These are phyloP conservation scores for Marasmius oreades DNA, from an alignment of 1,284 basidiomycete species.

Conservation along the genomic window DNA sequence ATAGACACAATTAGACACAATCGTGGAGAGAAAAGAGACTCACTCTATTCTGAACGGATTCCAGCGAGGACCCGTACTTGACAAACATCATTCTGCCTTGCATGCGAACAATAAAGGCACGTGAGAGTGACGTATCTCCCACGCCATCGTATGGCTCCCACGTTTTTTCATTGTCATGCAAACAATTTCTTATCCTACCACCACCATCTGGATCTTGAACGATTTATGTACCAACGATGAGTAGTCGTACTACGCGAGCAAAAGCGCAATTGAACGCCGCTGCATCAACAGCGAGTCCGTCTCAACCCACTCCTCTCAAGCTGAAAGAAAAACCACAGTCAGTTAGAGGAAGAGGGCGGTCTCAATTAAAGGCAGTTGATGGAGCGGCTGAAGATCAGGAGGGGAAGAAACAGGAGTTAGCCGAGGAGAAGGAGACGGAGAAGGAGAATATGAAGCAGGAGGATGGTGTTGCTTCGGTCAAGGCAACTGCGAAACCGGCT, in stretches of 20 bases:
- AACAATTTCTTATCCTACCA: neutral
- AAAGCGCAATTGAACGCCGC: slow-evolving; percentile 15
- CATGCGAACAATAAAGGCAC: too few species aligned
- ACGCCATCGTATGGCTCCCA: neutral
- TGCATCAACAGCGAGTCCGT: slow-evolving; percentile 7
- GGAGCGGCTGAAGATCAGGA: neutral
- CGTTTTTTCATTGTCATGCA: neutral
- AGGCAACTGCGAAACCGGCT: slow-evolving; percentile 2
- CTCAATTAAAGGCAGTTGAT: neutral
- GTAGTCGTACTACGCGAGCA: slow-evolving; percentile 36
- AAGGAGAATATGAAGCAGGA: slow-evolving; percentile 17
- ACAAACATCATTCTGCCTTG: too few species aligned
- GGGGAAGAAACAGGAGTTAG: slow-evolving; percentile 10
- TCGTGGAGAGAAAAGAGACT: too few species aligned
- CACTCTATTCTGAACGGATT: too few species aligned
- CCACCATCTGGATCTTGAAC: slow-evolving; percentile 1
- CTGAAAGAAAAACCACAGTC: neutral
- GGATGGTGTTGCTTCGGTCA: slow-evolving; percentile 5
- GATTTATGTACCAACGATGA: slow-evolving; percentile 31
- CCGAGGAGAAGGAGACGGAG: slow-evolving; percentile 10
- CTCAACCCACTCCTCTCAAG: neutral
- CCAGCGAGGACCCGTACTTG: too few species aligned
- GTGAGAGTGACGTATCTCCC: neutral
- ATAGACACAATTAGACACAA: too few species aligned
- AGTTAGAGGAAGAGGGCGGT: slow-evolving; percentile 4